Base-by-base conservation (phyloP, 164 flowering plant species). In the Piper longum region DNA sequence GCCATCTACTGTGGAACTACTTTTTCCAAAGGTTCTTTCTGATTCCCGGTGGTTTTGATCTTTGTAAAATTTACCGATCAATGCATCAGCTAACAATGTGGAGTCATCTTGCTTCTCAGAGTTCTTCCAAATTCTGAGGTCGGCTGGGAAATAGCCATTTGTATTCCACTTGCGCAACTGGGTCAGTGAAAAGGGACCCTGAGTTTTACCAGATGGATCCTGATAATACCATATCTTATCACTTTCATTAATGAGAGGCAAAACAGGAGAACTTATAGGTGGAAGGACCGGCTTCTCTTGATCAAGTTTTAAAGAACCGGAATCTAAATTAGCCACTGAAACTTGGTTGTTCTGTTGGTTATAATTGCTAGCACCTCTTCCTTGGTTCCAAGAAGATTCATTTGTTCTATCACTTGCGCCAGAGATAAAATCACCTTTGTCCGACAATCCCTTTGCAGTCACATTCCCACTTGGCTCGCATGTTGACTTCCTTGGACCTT, bases 131-230 rank as follows among this genome's bases (percentile, higher is more conserved):
- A 93, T 82, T 69, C 68, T 81, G 57, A 88, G 76, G 64, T 85
- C 77, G 16, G 77, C 73, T 16, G 99, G 99, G 54, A 93, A 93
- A 65, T 83, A 90, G 18, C 96, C 96, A 39, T 85, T 83, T 55
- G 78, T 81, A 70, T 72, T 85, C 99, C 99, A 93, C 75, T 88
- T 93, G 6, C 88, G 83, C 73, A 93, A 79, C 79, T 93, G 99
- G n/a, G 72, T 78, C 73, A 85, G 77, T 43, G 97, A 88, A 82
- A 90, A 93, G 64, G 99, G 99, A 54, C 99, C 99, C 72, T 93
- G 99, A 14, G 84, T 73, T 80, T 84, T 90, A 54, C 86, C 87
- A 56, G 88, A 65, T 64, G 99, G 97, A 64, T 93, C 99, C 79
- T 78, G 60, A 67, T 93, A 93, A 72, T 84, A 82, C 99, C 99